Conservation (phyloP, 306 rosid species). For the Luffa acutangula region DNA sequence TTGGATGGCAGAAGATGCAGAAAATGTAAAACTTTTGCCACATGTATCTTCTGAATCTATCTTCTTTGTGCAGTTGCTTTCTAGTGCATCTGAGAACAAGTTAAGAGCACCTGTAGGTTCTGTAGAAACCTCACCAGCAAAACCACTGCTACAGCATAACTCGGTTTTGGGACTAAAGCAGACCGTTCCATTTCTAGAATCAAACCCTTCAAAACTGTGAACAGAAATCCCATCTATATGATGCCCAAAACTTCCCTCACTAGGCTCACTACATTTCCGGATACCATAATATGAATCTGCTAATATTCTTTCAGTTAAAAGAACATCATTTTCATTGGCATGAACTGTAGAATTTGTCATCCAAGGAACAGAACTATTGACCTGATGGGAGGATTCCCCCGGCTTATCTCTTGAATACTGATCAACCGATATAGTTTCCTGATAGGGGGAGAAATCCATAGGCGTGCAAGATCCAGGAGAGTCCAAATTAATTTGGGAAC, state of each 20-base stretch:
- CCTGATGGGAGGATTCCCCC: constrained; percentile 16
- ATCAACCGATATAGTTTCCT: constrained; percentile 34
- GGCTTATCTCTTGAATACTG: constrained; percentile 25
- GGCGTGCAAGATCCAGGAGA: constrained; percentile 58
- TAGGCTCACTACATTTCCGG: constrained; percentile 18
- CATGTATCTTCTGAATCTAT: constrained; percentile 25
- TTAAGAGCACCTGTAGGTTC: constrained; percentile 24
- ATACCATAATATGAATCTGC: constrained; percentile 10
- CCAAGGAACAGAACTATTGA: constrained; percentile 6
- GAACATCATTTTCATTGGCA: constrained; percentile 22
- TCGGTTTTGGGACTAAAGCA: constrained; percentile 26
- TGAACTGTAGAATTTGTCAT: constrained; percentile 22
- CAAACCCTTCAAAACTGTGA: constrained; percentile 14
- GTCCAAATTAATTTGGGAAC: constrained; percentile 33
- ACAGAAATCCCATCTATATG: constrained; percentile 13
- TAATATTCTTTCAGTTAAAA: constrained; percentile 20
- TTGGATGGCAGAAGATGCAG: constrained; percentile 35
- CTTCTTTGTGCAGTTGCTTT: constrained; percentile 11
- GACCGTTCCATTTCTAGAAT: constrained; percentile 26
- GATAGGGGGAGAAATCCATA: constrained; percentile 88
- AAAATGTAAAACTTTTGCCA: constrained; percentile 45
- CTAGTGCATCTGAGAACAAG: constrained; percentile 25
- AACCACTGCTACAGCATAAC: constrained; percentile 18
- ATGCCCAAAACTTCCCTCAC: constrained; percentile 2
- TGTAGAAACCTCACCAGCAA: constrained; percentile 20